Base-by-base conservation (phyloP, 495 filamentous ascomycete genomes). In the Tuber aestivum region DNA sequence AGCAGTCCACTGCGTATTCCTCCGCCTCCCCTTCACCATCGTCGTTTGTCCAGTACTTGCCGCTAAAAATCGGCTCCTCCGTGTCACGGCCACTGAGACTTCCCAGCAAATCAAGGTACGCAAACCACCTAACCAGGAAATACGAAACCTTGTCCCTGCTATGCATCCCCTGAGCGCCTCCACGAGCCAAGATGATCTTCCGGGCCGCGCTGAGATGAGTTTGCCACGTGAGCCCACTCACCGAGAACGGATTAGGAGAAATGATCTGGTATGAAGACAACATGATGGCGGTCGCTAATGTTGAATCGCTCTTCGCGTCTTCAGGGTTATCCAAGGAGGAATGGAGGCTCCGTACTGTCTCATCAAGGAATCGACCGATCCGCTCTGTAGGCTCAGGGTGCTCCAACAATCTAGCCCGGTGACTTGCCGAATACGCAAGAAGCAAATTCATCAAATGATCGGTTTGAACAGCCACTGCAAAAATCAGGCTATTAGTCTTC, bases 111-210 rank as follows among this genome's bases (percentile, higher is more conserved):
- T 97, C 93, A 38, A 96, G 87, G 83, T 96, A 97, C 14, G 91
- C 91, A 77, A 95, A 91, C 93, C 93, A 97, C 48, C 92, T 90
- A 61, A 88, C 89, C n/a, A 96, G 88, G 82, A 97, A 95, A 69
- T 90, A 92, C 27, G 91, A 91, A 35, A 92, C 88, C 40, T 87
- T 89, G 82, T 94, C 92, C 79, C 86, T 80, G 70, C 86, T 80
- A 82, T 89, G 83, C 83, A 91, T 82, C 77, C 87, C 83, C 56
- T 86, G 85, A 5, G 88, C 87, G 71, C 89, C 90, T 38, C 89
- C 90, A 40, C 92, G 90, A 18, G 89, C 87, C 69, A 90, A 84
- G 80, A 95, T 94, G 75, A 97, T 89, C 77, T 90, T 89, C 7
- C 93, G 89, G 0, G 93, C 93, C 41, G 92, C 88, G 50, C 89